These are phyloP conservation scores for Tremellales sp. DNA, from an alignment of 1,284 basidiomycete genomes.

Conservation along the genomic window DNA sequence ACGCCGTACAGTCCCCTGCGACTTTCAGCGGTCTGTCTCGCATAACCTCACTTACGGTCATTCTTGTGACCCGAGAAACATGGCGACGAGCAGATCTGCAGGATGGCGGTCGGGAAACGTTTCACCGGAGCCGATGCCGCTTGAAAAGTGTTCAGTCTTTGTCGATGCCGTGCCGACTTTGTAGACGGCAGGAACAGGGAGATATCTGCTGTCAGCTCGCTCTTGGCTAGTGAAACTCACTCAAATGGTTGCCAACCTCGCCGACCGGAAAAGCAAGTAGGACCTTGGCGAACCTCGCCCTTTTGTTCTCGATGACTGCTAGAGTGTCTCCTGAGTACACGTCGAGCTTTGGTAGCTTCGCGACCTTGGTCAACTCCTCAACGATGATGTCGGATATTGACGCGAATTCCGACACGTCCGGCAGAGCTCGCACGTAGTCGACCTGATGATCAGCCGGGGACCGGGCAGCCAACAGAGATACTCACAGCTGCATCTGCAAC, in stretches of 20 bases:
- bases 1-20: conserved; percentile 21
- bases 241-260: conserved; percentile 27
- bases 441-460: conserved; percentile 9
- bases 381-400: conserved; percentile 1
- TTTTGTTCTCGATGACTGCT: conserved; percentile 11
- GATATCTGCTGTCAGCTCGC: conserved; percentile 15
- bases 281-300: conserved; percentile 13
- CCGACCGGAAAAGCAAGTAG: conserved; percentile 28
- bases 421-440: background rate
- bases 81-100: conserved; percentile 25
- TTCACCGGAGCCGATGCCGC: conserved; percentile 12
- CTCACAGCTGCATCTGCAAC: conserved; percentile 18
- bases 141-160: conserved; percentile 12
- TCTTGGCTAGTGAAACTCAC: conserved; percentile 14
- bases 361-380: conserved; percentile 3
- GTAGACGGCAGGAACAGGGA: conserved; percentile 23
- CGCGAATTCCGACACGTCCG: conserved; percentile 4
- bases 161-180: conserved; percentile 2
- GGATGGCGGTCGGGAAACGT: conserved; percentile 24
- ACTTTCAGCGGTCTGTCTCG: background rate
- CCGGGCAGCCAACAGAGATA: background rate
- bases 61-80: conserved; percentile 13
- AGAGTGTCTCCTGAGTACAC: conserved; percentile 17
- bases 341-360: background rate
- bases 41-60: conserved; percentile 17